These are phyloP conservation scores for Leccinum broughii DNA, from an alignment of 768 basidiomycete species.

Conservation along the genomic window DNA sequence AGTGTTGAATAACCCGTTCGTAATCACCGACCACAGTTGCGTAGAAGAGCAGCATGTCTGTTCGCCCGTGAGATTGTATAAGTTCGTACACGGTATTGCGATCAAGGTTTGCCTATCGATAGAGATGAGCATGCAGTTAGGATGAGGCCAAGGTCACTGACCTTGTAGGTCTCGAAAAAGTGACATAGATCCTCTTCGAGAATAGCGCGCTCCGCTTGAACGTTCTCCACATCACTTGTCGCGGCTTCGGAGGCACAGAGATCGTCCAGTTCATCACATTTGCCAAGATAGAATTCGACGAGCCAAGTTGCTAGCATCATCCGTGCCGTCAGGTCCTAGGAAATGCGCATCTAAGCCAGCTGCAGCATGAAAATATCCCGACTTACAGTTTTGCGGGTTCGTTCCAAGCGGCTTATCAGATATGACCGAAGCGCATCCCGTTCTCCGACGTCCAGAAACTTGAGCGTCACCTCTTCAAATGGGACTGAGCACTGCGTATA, in stretches of 20 bases:
- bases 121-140: constrained; percentile 1
- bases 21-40: constrained; percentile 81
- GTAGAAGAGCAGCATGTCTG: constrained; percentile 89
- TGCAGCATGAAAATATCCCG: background rate
- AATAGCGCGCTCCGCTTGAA: constrained; percentile 75
- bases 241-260: constrained; percentile 84
- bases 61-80: constrained; percentile 90
- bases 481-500: constrained; percentile 86
- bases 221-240: constrained; percentile 80
- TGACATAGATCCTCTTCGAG: constrained; percentile 92
- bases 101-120: constrained; percentile 76
- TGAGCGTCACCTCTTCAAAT: constrained; percentile 91
- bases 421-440: constrained; percentile 90
- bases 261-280: constrained; percentile 95
- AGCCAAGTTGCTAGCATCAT: constrained; percentile 99
- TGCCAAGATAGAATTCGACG: constrained; percentile 94
- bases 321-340: constrained; percentile 86
- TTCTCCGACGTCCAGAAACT: constrained; percentile 87
- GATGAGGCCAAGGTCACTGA: constrained; percentile 29
- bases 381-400: constrained; percentile 78
- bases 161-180: constrained; percentile 95
- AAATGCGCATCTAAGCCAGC: background rate
- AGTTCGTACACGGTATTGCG: constrained; percentile 86
- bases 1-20: constrained; percentile 85
- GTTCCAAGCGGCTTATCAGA: constrained; percentile 81